phyloP scores from a whole-genome alignment of 202 grass and related monocot genomes.

The Digitaria exilis region DNA sequence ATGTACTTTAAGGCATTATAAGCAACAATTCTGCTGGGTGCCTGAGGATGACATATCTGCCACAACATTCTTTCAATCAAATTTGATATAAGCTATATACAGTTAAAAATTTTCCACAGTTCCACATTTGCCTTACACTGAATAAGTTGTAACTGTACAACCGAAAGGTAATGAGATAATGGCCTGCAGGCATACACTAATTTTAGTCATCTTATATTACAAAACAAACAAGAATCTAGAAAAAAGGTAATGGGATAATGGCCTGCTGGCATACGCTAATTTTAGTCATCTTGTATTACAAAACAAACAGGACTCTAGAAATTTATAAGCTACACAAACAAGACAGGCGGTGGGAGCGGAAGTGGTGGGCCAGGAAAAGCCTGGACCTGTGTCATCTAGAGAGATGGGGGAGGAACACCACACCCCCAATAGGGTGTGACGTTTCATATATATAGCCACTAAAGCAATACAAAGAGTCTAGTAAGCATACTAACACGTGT shows the following conservation, averaged over 20 bases:
- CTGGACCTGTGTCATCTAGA: no score
- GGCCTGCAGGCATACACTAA: not conserved
- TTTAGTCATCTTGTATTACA: not conserved
- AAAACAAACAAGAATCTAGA: not conserved
- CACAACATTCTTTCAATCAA: not conserved
- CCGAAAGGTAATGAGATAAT: not conserved
- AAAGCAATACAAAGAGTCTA: no score
- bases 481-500: no score
- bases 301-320: no score
- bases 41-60: not conserved
- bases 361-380: no score
- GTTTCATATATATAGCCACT: no score
- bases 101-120: not conserved
- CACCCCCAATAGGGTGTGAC: no score
- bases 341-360: no score
- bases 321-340: no score
- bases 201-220: not conserved
- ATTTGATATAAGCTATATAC: not conserved
- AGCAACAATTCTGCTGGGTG: not conserved
- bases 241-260: not conserved
- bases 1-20: constrained; percentile 2
- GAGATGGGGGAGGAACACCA: no score
- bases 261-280: not conserved
- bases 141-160: not conserved
- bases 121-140: not conserved